Evolutionary conservation across 352 stramenopile genomes (phyloP).

Genomic region (Sclerospora graminicola): DNA sequence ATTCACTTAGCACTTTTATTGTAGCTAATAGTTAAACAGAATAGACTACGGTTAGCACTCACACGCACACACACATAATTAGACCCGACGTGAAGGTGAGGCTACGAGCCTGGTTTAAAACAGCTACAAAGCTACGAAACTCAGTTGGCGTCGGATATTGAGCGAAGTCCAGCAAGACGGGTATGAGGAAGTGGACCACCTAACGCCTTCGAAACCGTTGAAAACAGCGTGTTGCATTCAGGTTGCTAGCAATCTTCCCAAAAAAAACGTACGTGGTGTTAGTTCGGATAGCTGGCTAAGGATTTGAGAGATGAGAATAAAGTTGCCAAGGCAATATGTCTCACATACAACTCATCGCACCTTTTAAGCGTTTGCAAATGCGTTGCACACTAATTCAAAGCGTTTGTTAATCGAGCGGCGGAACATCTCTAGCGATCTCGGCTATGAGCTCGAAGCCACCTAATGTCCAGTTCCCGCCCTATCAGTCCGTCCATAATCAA

Average conservation of each 20-base stretch:
- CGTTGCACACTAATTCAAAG: too few species aligned
- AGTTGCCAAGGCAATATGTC: not conserved
- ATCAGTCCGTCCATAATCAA: not conserved
- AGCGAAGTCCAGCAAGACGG: slow-evolving; percentile 75
- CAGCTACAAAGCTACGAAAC: slow-evolving; percentile 5
- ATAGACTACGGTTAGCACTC: too few species aligned
- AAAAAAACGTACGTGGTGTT: slow-evolving; percentile 92
- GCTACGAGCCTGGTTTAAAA: not conserved
- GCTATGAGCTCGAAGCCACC: slow-evolving; percentile 88
- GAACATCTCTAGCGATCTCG: slow-evolving; percentile 75
- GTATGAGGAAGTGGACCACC: slow-evolving; percentile 85
- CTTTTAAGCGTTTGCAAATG: too few species aligned
- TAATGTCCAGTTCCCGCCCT: slow-evolving; percentile 93
- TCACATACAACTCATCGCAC: too few species aligned
- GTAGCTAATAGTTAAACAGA: too few species aligned
- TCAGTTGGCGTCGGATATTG: slow-evolving; percentile 68
- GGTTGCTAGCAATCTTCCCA: slow-evolving; percentile 78
- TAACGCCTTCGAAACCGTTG: slow-evolving; percentile 74
- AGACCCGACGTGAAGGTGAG: not conserved
- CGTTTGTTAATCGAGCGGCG: too few species aligned
- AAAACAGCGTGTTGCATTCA: slow-evolving; percentile 85
- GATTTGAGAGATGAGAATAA: slow-evolving; percentile 15
- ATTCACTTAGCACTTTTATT: too few species aligned
- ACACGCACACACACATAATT: too few species aligned
- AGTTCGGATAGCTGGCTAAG: slow-evolving; percentile 86